Percentiles rank a stretch among this genome's conserved stretches.
These are phyloP conservation scores for Candida yuanshanica DNA, from an alignment of 805 yeast genomes.

Conservation along the genomic window DNA sequence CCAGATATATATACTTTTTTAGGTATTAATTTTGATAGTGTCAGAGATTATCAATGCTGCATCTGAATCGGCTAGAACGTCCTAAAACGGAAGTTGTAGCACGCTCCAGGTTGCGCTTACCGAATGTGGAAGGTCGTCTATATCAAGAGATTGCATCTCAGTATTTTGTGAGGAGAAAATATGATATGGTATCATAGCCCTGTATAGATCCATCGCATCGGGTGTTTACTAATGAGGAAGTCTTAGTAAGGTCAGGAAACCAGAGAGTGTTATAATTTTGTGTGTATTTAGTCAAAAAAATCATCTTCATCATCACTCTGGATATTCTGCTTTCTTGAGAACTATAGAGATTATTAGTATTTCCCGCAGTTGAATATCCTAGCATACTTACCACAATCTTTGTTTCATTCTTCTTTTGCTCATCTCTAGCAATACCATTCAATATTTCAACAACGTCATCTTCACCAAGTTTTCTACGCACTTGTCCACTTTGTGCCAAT, in stretches of 20 bases:
- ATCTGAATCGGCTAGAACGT: slow-evolving; percentile 7
- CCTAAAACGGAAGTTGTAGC: slow-evolving; percentile 8
- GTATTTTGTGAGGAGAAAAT: no score
- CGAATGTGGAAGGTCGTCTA: neutral
- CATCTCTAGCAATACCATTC: slow-evolving; percentile 75
- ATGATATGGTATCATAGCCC: no score
- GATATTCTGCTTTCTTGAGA: slow-evolving; percentile 20
- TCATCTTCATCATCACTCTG: slow-evolving; percentile 31
- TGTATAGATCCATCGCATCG: neutral
- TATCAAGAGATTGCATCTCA: no score
- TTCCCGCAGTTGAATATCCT: neutral
- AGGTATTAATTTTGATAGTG: neutral
- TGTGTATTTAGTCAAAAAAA: slow-evolving; percentile 36
- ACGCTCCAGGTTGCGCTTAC: neutral
- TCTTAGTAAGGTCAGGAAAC: neutral
- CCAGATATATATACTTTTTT: neutral
- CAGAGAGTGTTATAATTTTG: neutral
- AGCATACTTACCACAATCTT: slow-evolving; percentile 41
- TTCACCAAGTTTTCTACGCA: slow-evolving; percentile 70
- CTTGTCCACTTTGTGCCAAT: slow-evolving; percentile 70
- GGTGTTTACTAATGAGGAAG: neutral
- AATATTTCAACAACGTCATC: slow-evolving; percentile 76
- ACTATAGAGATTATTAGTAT: slow-evolving; percentile 4
- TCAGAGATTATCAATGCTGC: neutral
- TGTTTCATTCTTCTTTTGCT: slow-evolving; percentile 53